Evolutionary conservation across 2,329 filamentous ascomycete genomes (phyloP).

Genomic region (Ceratocystis harringtonii): DNA sequence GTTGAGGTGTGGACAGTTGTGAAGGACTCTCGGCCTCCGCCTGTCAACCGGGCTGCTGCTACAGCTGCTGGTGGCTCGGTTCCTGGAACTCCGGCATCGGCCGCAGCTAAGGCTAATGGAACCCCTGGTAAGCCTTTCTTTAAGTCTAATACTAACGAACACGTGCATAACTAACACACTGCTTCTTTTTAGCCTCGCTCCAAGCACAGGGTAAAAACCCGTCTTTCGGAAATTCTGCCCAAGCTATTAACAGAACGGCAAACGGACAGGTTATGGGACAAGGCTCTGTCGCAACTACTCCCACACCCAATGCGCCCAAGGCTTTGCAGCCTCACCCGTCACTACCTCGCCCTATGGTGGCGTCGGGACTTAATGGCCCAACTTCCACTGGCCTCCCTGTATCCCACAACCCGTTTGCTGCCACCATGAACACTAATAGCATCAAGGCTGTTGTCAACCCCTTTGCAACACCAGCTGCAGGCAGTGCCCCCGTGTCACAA

Average conservation of each 20-base stretch:
- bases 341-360: slow-evolving; percentile 7
- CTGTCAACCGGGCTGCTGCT: slow-evolving; percentile 11
- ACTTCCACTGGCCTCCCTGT: background rate
- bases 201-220: slow-evolving; percentile 17
- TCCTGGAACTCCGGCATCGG: slow-evolving; percentile 5
- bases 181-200: slow-evolving; percentile 17
- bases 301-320: background rate
- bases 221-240: background rate
- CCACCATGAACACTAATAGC: background rate
- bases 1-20: slow-evolving; percentile 58
- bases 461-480: background rate
- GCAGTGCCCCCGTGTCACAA: background rate
- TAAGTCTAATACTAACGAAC: background rate
- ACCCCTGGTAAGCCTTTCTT: background rate
- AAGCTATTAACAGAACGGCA: slow-evolving; percentile 11
- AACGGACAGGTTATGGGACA: slow-evolving; percentile 19
- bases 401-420: slow-evolving; percentile 6
- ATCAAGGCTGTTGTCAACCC: slow-evolving; percentile 8
- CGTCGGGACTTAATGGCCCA: background rate
- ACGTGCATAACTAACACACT: background rate
- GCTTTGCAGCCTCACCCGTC: slow-evolving; percentile 10
- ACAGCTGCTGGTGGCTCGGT: background rate
- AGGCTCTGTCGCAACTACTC: slow-evolving; percentile 15
- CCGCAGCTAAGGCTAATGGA: slow-evolving; percentile 10
- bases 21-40: slow-evolving; percentile 17